Percentiles rank a stretch among this genome's conserved stretches.
These are phyloP conservation scores for Zychaea mexicana DNA, from an alignment of 371 early-diverging fungal species.

Conservation along the genomic window DNA sequence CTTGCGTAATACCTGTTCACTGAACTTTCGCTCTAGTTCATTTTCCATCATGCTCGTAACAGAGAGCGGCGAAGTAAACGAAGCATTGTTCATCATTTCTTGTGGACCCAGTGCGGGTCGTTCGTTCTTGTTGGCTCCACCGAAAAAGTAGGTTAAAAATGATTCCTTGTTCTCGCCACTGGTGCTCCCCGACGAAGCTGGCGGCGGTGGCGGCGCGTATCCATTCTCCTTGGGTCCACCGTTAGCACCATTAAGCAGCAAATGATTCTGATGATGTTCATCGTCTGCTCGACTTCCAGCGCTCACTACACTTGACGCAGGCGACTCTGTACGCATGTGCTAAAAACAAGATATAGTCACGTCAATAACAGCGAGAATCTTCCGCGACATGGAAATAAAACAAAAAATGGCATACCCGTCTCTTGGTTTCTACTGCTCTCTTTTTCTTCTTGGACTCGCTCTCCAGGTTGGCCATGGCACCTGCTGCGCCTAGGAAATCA, in stretches of 20 bases:
- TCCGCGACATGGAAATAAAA: neutral
- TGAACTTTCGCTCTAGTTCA: conserved; percentile 45
- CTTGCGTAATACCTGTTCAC: conserved; percentile 24
- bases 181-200: neutral
- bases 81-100: conserved; percentile 34
- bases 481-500: conserved; percentile 86
- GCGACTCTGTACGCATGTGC: conserved; percentile 12
- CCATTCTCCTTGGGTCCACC: conserved; percentile 17
- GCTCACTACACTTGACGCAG: conserved; percentile 16
- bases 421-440: conserved; percentile 23
- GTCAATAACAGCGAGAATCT: too few species aligned
- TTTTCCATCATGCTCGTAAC: conserved; percentile 49
- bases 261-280: neutral
- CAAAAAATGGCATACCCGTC: neutral
- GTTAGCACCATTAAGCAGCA: conserved; percentile 12
- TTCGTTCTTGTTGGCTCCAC: conserved; percentile 54
- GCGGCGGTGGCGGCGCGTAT: neutral
- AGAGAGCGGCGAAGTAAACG: conserved; percentile 39
- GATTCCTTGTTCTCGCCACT: conserved; percentile 47
- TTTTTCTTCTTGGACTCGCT: conserved; percentile 56
- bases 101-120: conserved; percentile 43
- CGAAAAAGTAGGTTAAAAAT: conserved; percentile 81
- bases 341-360: neutral
- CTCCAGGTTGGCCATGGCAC: conserved; percentile 73
- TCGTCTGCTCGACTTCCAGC: conserved; percentile 12